Percentiles rank a stretch among this genome's conserved stretches.
Evolutionary conservation across 306 rosid species (phyloP).

Genomic region (Medicago ruthenica): DNA sequence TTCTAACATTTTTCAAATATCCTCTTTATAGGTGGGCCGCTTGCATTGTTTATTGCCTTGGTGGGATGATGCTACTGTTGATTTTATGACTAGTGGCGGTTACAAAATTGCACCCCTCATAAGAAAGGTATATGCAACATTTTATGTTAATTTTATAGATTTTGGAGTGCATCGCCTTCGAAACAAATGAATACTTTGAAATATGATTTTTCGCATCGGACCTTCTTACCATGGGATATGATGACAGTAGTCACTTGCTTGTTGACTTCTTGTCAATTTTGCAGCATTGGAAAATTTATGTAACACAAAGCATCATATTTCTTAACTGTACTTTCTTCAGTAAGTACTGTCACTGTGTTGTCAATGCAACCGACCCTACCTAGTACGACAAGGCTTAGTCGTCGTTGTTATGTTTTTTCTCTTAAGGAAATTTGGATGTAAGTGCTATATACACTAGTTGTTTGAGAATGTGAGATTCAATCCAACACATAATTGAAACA

Average conservation of each 20-base stretch:
- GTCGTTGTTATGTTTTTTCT: neutral
- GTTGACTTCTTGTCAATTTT: neutral
- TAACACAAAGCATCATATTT: constrained; percentile 9
- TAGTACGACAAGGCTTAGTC: neutral
- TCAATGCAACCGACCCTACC: neutral
- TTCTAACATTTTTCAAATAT: constrained; percentile 35
- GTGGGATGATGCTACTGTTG: constrained; percentile 89
- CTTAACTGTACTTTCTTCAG: constrained; percentile 1
- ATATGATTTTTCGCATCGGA: constrained; percentile 13
- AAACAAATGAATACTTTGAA: constrained; percentile 27
- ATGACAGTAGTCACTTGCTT: neutral
- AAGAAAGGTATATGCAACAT: constrained; percentile 55
- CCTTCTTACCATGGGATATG: constrained; percentile 4
- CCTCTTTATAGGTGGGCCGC: constrained; percentile 67
- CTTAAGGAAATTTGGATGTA: neutral
- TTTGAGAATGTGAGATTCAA: neutral
- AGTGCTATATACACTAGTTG: neutral
- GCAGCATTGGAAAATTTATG: neutral
- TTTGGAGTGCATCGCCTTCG: constrained; percentile 23
- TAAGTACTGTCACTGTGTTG: neutral
- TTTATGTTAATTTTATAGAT: constrained; percentile 21
- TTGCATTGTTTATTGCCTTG: constrained; percentile 86
- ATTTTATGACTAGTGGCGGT: constrained; percentile 88
- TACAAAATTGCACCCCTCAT: constrained; percentile 69
- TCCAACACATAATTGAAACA: too few species aligned